A percentile compares a stretch with the other conserved stretches of the same genome.
Evolutionary conservation across 2,329 filamentous ascomycete genomes (phyloP).

Genomic region (Aspergillus brunneoviolaceus): DNA sequence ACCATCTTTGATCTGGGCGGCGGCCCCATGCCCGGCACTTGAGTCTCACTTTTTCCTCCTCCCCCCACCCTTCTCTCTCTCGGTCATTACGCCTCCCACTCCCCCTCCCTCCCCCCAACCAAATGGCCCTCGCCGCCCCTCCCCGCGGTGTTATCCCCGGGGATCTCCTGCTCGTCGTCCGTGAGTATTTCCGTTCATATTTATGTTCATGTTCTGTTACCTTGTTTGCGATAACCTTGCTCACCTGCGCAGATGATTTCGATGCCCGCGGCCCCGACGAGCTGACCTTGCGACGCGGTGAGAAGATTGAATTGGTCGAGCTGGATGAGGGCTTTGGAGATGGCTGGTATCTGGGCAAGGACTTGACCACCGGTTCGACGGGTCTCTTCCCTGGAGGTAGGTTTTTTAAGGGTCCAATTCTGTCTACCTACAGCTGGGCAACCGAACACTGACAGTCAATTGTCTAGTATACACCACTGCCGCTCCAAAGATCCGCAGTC

Average conservation of each 20-base stretch:
- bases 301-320: conserved; percentile 63
- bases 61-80: conserved; percentile 6
- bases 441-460: conserved; percentile 2
- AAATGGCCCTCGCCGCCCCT: conserved; percentile 36
- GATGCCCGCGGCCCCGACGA: conserved; percentile 88
- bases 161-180: conserved; percentile 46
- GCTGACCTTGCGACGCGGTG: conserved; percentile 77
- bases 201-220: conserved; percentile 4
- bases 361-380: conserved; percentile 41
- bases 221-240: conserved; percentile 3
- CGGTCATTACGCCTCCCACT: conserved; percentile 4
- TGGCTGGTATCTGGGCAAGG: conserved; percentile 63
- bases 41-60: conserved; percentile 10
- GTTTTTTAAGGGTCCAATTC: conserved; percentile 2
- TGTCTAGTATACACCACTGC: conserved; percentile 28
- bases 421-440: neutral
- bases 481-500: conserved; percentile 26
- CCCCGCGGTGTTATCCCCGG: conserved; percentile 41
- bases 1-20: neutral
- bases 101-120: conserved; percentile 10
- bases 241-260: conserved; percentile 72
- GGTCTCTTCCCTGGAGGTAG: conserved; percentile 52
- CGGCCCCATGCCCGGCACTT: neutral
- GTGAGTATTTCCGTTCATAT: conserved; percentile 35
- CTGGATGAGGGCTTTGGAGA: conserved; percentile 67